Base-by-base conservation (phyloP, 495 filamentous ascomycete genomes). In the Rusavskia elegans region DNA sequence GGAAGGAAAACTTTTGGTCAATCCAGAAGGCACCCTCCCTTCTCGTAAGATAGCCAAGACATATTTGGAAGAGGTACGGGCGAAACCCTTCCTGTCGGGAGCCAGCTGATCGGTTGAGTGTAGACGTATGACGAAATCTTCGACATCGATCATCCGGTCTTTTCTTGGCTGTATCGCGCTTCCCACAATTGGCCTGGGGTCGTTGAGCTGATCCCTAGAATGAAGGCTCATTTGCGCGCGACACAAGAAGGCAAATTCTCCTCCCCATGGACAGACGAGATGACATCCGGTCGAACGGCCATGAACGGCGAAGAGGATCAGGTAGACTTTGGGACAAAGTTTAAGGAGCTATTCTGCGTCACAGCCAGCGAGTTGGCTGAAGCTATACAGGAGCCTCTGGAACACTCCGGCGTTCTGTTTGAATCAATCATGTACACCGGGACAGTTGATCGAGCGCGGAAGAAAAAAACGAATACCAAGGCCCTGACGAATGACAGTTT, bases 301-400 rank as follows among this genome's bases (percentile, higher is more conserved):
- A 65, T 1, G 61, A 65, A 32, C 64, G 16, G 19, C 11, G 17
- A 32, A 40, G 52, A 41, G 17, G 44, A 25, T 23, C n/a, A 36
- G 41, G 73, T 74, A 16, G 73, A 85, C 53, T 89, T 92, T 57
- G 79, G 84, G 27, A 70, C 80, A 19, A 69, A 87, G 13, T 89
- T 95, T 66, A 83, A 86, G n/a, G 86, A 92, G 52, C 72, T 85
- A 6, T 95, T 95, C 66, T 94, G 87, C 56, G 70, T 87, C 17
- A 80, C 88, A 13, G 87, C 89, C 0, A 73, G 81, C 3, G 77
- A 79, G 39, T 76, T 95, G 13, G 84, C 89, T 10, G 68, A 74
- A 2, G 71, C 76, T 39, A 66, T 90, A 52, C 71, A 82, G 55
- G 69, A 76, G 32, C 68, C 76, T 3, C 62, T 93, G 2, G 71